phyloP scores from a whole-genome alignment of 176 grass and related monocot species.

The Oryza meridionalis region DNA sequence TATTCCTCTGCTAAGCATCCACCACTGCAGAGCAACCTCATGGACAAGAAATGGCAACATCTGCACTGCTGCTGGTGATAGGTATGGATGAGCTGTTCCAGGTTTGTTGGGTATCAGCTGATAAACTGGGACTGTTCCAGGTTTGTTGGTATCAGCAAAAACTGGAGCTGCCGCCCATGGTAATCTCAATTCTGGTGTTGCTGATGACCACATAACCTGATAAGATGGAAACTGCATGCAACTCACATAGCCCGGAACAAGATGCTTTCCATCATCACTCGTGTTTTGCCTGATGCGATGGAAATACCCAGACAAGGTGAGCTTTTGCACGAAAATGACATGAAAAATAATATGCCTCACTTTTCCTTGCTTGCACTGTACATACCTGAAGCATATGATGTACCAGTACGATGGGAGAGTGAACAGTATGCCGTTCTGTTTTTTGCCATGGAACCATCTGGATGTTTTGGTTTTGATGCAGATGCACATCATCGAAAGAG shows the following conservation, averaged over 20 bases:
- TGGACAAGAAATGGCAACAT: background rate
- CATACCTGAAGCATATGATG: background rate
- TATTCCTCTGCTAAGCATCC: background rate
- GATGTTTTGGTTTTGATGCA: background rate
- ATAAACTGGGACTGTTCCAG: background rate
- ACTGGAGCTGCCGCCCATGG: background rate
- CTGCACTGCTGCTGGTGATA: background rate
- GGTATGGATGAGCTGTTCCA: background rate
- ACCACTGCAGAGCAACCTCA: background rate
- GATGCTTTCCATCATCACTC: constrained; percentile 20
- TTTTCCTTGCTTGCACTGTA: background rate
- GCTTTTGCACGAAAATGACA: constrained; percentile 7
- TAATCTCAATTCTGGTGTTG: background rate
- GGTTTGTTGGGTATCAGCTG: background rate
- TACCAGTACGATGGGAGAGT: background rate
- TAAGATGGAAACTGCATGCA: background rate
- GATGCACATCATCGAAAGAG: background rate
- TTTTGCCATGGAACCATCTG: background rate
- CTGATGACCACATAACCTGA: constrained; percentile 1
- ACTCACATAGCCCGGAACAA: background rate
- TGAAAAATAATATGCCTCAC: background rate
- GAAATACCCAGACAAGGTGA: background rate
- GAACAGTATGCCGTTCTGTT: background rate
- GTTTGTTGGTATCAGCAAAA: background rate
- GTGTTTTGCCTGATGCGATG: background rate